Evolutionary conservation across 73 alveolate species (phyloP).

Genomic region (Stentor coeruleus): DNA sequence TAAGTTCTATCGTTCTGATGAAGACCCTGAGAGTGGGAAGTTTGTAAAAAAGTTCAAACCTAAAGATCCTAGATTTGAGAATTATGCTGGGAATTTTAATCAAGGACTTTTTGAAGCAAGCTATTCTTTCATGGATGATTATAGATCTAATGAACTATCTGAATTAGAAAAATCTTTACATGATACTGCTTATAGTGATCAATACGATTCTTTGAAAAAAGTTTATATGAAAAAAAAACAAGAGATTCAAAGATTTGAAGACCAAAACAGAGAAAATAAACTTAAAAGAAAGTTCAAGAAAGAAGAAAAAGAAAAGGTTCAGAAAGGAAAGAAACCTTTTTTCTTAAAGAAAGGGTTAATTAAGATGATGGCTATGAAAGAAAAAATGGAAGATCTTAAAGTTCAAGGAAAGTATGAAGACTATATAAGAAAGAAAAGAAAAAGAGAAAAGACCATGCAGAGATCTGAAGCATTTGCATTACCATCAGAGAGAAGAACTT

Average conservation of each 20-base stretch:
- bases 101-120: slow-evolving; percentile 9
- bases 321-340: slow-evolving; percentile 11
- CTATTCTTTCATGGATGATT: slow-evolving; percentile 7
- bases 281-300: background rate
- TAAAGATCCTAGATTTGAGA: slow-evolving; percentile 11
- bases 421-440: background rate
- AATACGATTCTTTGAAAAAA: background rate
- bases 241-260: slow-evolving; percentile 11
- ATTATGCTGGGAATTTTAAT: slow-evolving; percentile 1
- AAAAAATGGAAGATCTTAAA: slow-evolving; percentile 10
- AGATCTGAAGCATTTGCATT: background rate
- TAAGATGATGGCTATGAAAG: slow-evolving; percentile 11
- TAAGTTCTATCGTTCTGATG: background rate
- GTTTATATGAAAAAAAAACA: slow-evolving; percentile 13
- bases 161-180: background rate
- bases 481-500: background rate
- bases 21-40: slow-evolving; percentile 11
- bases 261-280: background rate
- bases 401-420: background rate
- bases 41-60: background rate
- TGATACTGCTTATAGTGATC: background rate
- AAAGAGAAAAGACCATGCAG: background rate
- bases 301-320: slow-evolving; percentile 24
- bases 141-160: background rate
- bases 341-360: slow-evolving; percentile 12